Evolutionary conservation across 768 basidiomycete genomes (phyloP).

Genomic region (Cystobasidium ongulense): DNA sequence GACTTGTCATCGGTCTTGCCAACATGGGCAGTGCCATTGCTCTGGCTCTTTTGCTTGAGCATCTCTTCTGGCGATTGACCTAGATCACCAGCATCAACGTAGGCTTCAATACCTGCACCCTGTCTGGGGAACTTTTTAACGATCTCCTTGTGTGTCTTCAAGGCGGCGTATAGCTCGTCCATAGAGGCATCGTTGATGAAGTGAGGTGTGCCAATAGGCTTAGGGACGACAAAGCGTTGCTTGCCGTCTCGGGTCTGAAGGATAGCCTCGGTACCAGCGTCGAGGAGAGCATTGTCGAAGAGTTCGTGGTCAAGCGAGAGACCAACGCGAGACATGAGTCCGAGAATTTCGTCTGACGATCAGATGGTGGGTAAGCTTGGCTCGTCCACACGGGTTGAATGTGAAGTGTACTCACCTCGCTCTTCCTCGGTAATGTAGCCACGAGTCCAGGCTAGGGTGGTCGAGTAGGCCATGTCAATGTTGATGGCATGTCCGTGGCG

Average conservation of each 20-base stretch:
- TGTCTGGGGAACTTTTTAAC: conserved; percentile 41
- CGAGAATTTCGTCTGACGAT: conserved; percentile 45
- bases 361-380: too few species aligned
- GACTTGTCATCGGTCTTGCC: conserved; percentile 18
- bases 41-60: not conserved
- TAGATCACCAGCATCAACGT: conserved; percentile 46
- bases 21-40: conserved; percentile 34
- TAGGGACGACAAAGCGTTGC: conserved; percentile 44
- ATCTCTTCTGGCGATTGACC: conserved; percentile 44
- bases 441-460: conserved; percentile 45
- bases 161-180: conserved; percentile 43
- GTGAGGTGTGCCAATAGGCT: conserved; percentile 45
- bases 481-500: conserved; percentile 46
- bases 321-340: conserved; percentile 44
- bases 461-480: conserved; percentile 48
- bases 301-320: conserved; percentile 45
- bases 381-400: too few species aligned
- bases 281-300: conserved; percentile 44
- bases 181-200: conserved; percentile 47
- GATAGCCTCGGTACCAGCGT: conserved; percentile 45
- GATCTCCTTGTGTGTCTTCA: conserved; percentile 45
- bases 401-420: conserved; percentile 32
- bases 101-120: conserved; percentile 45
- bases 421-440: conserved; percentile 45
- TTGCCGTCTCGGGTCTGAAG: conserved; percentile 39